Base-by-base conservation (phyloP, 1,284 basidiomycete genomes). In the Ceratobasidium sp. region DNA sequence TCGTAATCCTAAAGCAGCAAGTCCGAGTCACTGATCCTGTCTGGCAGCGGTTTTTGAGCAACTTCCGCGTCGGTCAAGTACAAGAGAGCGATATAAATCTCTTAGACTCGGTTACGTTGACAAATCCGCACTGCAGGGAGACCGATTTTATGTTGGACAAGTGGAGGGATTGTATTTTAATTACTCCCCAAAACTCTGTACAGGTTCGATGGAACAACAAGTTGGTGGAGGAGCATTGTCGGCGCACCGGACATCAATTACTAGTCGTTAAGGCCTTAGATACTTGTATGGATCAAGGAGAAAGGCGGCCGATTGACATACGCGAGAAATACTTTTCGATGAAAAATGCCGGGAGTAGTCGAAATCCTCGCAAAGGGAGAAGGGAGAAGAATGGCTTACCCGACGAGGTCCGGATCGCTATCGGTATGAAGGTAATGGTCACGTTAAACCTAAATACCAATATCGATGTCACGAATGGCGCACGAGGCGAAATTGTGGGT, bases 1-100 rank as follows among this genome's bases (percentile, higher is more conserved):
- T 87, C 0, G 83, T 87, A 0, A 80, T 83, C 1, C 79, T 87
- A n/a, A 79, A 79, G 17, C 81, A 87, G 75, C 87, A 88, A 77
- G 81, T 84, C 65, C 80, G 83, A 0, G 83, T 86, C 0, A 80
- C 67, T 0, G 86, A 87, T 75, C 17, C 64, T 1, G 77, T 56
- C 0, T 88, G 86, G 87, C 78, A 23, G 3, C 80, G 82, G 12
- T 84, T 87, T 44, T 79, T 88, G 0, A 69, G 78, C 0, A 81
- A 83, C 56, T 67, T 86, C n/a, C 82, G 84, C 10, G 40, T 80
- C 13, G 84, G 85, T 0, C 54, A 66, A 2, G 80, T 84, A 0
- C 44, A 80, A 26, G 78, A 82, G n/a, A 28, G 82, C 0, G 80
- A 87, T 71, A 20, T 87, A 0, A 28, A 56, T 0, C 83, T 85